phyloP scores from a whole-genome alignment of 768 basidiomycete genomes.

The Rhodocollybia butyracea region DNA sequence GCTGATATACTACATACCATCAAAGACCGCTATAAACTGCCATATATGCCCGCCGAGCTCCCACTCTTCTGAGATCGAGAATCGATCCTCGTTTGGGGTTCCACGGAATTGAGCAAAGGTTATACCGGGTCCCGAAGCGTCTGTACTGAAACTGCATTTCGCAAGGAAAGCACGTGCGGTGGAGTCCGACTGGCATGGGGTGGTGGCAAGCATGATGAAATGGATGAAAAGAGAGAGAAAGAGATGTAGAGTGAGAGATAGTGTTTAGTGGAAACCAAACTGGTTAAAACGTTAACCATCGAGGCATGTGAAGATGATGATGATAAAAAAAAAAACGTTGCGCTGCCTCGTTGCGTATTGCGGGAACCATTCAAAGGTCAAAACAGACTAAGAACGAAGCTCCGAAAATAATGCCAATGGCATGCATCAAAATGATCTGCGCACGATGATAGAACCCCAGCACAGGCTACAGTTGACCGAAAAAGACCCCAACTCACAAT shows the following conservation, averaged over 20 bases:
- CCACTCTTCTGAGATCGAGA: neutral
- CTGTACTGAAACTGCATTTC: neutral
- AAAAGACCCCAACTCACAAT: neutral
- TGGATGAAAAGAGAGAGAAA: neutral
- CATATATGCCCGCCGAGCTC: neutral
- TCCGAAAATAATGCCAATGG: no score
- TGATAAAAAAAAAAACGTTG: neutral
- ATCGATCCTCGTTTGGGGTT: conserved; percentile 4
- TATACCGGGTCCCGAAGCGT: no score
- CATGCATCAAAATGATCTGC: no score
- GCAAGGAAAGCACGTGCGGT: neutral
- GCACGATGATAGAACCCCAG: no score
- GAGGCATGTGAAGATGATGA: neutral
- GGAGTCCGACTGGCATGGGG: neutral
- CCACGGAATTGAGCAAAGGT: conserved; percentile 2
- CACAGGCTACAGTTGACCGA: no score
- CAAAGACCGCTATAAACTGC: conserved; percentile 1
- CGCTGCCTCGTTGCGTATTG: neutral
- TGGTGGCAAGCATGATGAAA: neutral
- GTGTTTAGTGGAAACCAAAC: no score
- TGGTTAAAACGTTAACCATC: no score
- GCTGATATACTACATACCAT: conserved; percentile 1
- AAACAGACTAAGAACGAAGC: no score
- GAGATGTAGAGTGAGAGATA: no score
- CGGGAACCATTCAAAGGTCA: no score